Evolutionary conservation across 129 eudicot genomes (phyloP).

Genomic region (Pseudognaphalium luteoalbum): DNA sequence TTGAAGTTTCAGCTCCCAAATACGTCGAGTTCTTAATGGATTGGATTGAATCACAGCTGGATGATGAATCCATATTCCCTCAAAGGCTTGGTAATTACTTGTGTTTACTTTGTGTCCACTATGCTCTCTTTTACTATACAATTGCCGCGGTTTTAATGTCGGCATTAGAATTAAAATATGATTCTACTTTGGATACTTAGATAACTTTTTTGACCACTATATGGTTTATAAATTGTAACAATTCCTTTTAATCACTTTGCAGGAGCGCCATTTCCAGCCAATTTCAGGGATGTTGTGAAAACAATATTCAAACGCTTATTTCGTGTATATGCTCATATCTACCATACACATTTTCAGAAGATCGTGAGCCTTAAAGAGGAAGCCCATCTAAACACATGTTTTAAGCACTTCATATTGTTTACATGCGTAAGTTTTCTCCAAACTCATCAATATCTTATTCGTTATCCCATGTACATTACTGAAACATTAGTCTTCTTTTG

Average conservation of each 20-base stretch:
- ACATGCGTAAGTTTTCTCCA: conserved; percentile 74
- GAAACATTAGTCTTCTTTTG: conserved; percentile 13
- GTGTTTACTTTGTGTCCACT: background rate
- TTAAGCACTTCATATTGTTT: conserved; percentile 92
- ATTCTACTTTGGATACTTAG: background rate
- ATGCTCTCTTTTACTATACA: too few relatives aligned
- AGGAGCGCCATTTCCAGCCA: conserved; percentile 89
- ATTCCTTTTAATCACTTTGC: conserved; percentile 18
- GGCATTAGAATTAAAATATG: background rate
- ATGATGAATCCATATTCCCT: conserved; percentile 89
- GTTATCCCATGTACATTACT: background rate
- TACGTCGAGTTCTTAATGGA: conserved; percentile 94
- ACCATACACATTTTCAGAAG: conserved; percentile 95
- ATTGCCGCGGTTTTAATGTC: background rate
- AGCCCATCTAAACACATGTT: conserved; percentile 93
- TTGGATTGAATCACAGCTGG: conserved; percentile 92
- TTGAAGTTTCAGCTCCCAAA: conserved; percentile 98
- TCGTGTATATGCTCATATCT: conserved; percentile 96
- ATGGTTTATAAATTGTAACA: conserved; percentile 9
- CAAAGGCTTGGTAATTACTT: conserved; percentile 78
- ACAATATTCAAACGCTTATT: conserved; percentile 87
- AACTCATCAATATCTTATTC: background rate
- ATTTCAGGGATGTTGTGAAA: conserved; percentile 94
- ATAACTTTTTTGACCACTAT: too few relatives aligned
- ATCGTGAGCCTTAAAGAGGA: conserved; percentile 92